These are phyloP conservation scores for Globisporangium viniferum DNA, from an alignment of 352 stramenopile genomes.

Conservation along the genomic window DNA sequence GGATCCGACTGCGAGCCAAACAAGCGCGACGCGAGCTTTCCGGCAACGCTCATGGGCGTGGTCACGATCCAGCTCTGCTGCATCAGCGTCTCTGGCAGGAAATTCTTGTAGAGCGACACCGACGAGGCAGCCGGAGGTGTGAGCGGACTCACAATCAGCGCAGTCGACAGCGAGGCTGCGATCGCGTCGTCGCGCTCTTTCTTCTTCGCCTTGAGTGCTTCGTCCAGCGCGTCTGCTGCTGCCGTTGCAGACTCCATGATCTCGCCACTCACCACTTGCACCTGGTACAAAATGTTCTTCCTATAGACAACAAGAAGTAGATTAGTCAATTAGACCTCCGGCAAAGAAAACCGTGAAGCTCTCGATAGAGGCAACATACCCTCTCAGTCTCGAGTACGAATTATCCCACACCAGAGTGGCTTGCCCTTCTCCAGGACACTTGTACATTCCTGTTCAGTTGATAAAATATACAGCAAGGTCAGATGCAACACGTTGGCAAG, in stretches of 20 bases:
- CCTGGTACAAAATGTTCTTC: slow-evolving; percentile 78
- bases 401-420: slow-evolving; percentile 77
- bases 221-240: slow-evolving; percentile 69
- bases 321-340: not conserved
- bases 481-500: not conserved
- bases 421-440: slow-evolving; percentile 51
- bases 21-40: slow-evolving; percentile 56
- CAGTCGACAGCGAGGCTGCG: slow-evolving; percentile 27
- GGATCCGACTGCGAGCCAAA: slow-evolving; percentile 51
- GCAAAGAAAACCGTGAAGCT: not conserved
- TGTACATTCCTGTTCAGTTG: slow-evolving; percentile 39
- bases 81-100: slow-evolving; percentile 45
- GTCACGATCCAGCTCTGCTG: slow-evolving; percentile 66
- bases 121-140: slow-evolving; percentile 14
- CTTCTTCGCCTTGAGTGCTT: slow-evolving; percentile 54
- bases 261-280: slow-evolving; percentile 56
- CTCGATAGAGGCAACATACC: slow-evolving; percentile 25
- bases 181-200: slow-evolving; percentile 36
- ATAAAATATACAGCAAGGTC: not conserved
- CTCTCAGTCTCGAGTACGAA: slow-evolving; percentile 71
- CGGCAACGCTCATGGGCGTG: slow-evolving; percentile 57
- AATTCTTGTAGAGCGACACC: slow-evolving; percentile 34
- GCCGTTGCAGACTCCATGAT: slow-evolving; percentile 74
- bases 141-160: slow-evolving; percentile 35
- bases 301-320: slow-evolving; percentile 21